phyloP scores from a whole-genome alignment of 2,329 filamentous ascomycete genomes.

The Fusarium brevicatenulatum region DNA sequence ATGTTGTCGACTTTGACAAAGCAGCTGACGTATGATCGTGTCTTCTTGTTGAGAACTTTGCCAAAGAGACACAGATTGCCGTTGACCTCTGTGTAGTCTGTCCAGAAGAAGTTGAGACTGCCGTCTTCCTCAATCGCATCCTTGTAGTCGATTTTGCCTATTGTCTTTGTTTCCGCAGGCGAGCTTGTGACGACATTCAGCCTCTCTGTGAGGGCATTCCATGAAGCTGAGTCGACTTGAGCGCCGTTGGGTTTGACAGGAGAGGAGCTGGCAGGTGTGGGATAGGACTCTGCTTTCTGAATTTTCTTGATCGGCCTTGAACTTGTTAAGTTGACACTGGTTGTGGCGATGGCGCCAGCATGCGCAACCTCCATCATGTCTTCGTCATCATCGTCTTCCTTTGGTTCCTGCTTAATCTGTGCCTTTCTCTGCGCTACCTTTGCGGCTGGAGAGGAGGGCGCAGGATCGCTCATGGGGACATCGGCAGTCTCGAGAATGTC shows the following conservation, averaged over 20 bases:
- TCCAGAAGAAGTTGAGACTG: constrained; percentile 94
- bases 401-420: constrained; percentile 59
- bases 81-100: constrained; percentile 92
- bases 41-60: constrained; percentile 92
- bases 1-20: constrained; percentile 98
- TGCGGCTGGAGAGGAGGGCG: constrained; percentile 86
- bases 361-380: constrained; percentile 90
- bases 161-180: constrained; percentile 66
- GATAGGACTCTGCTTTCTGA: constrained; percentile 72
- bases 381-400: constrained; percentile 80
- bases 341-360: constrained; percentile 72
- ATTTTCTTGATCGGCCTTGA: constrained; percentile 78
- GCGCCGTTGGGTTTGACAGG: constrained; percentile 70
- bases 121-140: constrained; percentile 95
- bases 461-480: constrained; percentile 84
- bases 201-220: constrained; percentile 87
- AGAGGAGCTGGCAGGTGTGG: constrained; percentile 80
- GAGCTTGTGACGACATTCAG: constrained; percentile 87
- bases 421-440: constrained; percentile 80
- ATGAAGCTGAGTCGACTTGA: constrained; percentile 80
- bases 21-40: constrained; percentile 82
- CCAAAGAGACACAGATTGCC: constrained; percentile 94
- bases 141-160: constrained; percentile 84
- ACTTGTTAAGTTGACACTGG: constrained; percentile 86
- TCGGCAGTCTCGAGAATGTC: constrained; percentile 58